Percentiles rank a stretch among this genome's conserved stretches.
Evolutionary conservation across 2,329 filamentous ascomycete genomes (phyloP).

Genomic region (Paecilomyces variotii): DNA sequence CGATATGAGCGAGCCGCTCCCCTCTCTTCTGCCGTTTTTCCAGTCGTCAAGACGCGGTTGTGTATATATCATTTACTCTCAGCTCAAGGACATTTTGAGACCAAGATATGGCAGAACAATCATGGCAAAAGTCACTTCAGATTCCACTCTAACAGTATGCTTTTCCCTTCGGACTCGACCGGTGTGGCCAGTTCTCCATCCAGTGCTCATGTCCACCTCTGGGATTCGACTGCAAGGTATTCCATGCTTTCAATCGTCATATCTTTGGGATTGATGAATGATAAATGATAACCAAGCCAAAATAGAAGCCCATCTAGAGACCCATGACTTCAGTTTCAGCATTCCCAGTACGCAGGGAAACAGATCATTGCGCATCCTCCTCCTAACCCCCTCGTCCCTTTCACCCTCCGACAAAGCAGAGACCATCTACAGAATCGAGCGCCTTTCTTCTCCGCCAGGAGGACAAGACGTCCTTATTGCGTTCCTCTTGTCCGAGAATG

Average conservation of each 20-base stretch:
- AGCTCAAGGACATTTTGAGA: neutral
- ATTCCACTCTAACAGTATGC: slow-evolving; percentile 30
- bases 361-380: slow-evolving; percentile 10
- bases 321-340: slow-evolving; percentile 14
- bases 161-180: slow-evolving; percentile 30
- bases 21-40: neutral
- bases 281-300: neutral
- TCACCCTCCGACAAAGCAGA: slow-evolving; percentile 7
- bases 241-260: neutral
- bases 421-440: slow-evolving; percentile 11
- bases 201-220: slow-evolving; percentile 9
- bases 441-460: slow-evolving; percentile 5
- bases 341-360: neutral
- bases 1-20: neutral
- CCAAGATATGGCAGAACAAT: neutral
- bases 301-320: slow-evolving; percentile 10
- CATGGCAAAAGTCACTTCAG: slow-evolving; percentile 4
- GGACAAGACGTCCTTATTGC: slow-evolving; percentile 10
- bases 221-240: slow-evolving; percentile 14
- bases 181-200: slow-evolving; percentile 25
- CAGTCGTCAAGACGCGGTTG: neutral
- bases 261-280: neutral
- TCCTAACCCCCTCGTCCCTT: slow-evolving; percentile 13
- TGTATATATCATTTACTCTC: neutral
- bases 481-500: slow-evolving; percentile 16